Evolutionary conservation across 768 basidiomycete genomes (phyloP).

Genomic region (Lentinula sp.): DNA sequence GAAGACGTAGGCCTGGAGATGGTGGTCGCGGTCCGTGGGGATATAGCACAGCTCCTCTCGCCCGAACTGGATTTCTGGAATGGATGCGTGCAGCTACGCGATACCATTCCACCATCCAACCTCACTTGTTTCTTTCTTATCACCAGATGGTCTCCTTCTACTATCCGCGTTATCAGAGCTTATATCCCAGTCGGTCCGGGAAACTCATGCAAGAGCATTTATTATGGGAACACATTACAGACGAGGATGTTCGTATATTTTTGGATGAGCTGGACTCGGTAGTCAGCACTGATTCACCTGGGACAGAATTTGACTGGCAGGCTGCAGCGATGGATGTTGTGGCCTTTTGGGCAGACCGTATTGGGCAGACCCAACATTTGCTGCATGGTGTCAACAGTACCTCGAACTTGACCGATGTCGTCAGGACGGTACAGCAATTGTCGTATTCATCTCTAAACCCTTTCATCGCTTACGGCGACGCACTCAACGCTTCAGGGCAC

Average conservation of each 20-base stretch:
- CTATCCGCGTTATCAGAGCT: conserved; percentile 14
- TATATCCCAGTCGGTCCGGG: conserved; percentile 10
- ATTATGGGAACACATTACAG: neutral
- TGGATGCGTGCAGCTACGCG: conserved; percentile 16
- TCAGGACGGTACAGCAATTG: conserved; percentile 11
- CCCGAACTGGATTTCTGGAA: conserved; percentile 10
- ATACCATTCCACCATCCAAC: conserved; percentile 11
- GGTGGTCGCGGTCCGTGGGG: conserved; percentile 9
- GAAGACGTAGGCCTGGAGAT: conserved; percentile 7
- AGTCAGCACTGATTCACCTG: neutral
- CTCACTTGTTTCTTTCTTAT: conserved; percentile 11
- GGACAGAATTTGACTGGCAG: conserved; percentile 12
- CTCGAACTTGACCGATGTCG: conserved; percentile 8
- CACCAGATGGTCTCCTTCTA: conserved; percentile 15
- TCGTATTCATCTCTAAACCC: conserved; percentile 14
- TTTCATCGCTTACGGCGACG: conserved; percentile 11
- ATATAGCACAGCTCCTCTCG: conserved; percentile 8
- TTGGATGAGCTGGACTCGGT: conserved; percentile 14
- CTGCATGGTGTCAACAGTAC: conserved; percentile 10
- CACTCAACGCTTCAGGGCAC: conserved; percentile 14
- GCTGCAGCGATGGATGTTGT: conserved; percentile 9
- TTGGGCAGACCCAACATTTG: conserved; percentile 6
- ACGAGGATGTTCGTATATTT: conserved; percentile 8
- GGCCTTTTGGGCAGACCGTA: conserved; percentile 14
- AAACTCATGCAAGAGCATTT: conserved; percentile 11